Evolutionary conservation across 2,329 filamentous ascomycete species (phyloP).

Genomic region (Hypocreales sp.): DNA sequence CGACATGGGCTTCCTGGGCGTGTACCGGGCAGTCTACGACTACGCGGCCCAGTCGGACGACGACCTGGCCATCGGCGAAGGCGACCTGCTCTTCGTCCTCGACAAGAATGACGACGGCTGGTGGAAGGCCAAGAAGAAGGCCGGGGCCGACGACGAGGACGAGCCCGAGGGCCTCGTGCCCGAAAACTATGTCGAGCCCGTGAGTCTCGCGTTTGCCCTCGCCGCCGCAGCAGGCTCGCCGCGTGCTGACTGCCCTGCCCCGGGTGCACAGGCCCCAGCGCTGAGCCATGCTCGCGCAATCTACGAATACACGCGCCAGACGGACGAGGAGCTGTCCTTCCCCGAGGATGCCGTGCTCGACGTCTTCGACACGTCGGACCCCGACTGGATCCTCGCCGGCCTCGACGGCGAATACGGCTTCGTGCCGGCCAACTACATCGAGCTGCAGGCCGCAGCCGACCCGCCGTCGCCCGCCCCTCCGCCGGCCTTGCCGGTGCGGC

Average conservation of each 20-base stretch:
- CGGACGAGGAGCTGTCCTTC: constrained; percentile 94
- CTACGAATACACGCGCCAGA: constrained; percentile 96
- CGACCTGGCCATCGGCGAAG: constrained; percentile 72
- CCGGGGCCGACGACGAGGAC: constrained; percentile 68
- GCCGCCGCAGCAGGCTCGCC: no score
- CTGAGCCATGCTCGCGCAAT: constrained; percentile 67
- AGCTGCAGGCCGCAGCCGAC: constrained; percentile 38
- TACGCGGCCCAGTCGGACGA: constrained; percentile 76
- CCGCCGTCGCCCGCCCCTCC: constrained; percentile 18
- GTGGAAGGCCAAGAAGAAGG: constrained; percentile 95
- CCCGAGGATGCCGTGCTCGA: constrained; percentile 70
- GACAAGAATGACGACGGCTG: constrained; percentile 70
- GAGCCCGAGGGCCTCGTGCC: constrained; percentile 84
- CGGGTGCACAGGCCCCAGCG: constrained; percentile 56
- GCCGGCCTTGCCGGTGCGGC: constrained; percentile 28
- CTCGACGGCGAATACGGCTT: constrained; percentile 79
- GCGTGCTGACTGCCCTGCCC: no score
- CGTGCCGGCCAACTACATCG: constrained; percentile 91
- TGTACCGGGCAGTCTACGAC: constrained; percentile 85
- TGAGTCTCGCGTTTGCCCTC: no score
- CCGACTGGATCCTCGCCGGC: constrained; percentile 92
- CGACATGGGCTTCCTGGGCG: constrained; percentile 77
- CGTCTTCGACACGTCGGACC: constrained; percentile 82
- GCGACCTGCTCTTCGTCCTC: constrained; percentile 76
- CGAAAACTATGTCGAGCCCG: constrained; percentile 90